A percentile compares a stretch with the other conserved stretches of the same genome.
Conservation (phyloP, 306 rosid genomes). For the Vigna hirtella region DNA sequence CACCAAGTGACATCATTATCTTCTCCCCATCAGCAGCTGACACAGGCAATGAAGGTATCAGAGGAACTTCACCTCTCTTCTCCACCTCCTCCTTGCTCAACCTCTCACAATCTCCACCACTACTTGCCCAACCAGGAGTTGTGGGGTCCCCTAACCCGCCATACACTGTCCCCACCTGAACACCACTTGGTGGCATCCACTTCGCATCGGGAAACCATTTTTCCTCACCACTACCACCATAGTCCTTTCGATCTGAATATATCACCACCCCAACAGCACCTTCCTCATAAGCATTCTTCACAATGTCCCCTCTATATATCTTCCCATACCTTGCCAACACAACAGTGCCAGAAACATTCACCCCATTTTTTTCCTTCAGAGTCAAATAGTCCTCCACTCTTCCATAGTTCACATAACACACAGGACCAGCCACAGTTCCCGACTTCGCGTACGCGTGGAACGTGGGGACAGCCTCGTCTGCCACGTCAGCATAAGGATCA, state of each 20-base stretch:
- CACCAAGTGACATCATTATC: constrained; percentile 62
- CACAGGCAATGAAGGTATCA: constrained; percentile 78
- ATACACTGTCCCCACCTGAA: constrained; percentile 71
- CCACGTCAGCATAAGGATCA: constrained; percentile 66
- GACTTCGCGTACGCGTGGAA: constrained; percentile 81
- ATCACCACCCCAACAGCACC: constrained; percentile 71
- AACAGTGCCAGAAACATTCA: constrained; percentile 56
- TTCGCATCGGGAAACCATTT: constrained; percentile 67
- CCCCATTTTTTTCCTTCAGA: constrained; percentile 51
- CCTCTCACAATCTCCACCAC: constrained; percentile 61
- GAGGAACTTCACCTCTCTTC: constrained; percentile 58
- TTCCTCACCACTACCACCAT: constrained; percentile 56
- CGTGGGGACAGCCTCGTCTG: constrained; percentile 56
- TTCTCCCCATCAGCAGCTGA: constrained; percentile 67
- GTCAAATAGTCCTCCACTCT: constrained; percentile 62
- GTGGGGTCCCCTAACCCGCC: constrained; percentile 69
- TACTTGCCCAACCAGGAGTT: constrained; percentile 80
- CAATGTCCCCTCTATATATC: constrained; percentile 72
- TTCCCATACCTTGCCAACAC: constrained; percentile 66
- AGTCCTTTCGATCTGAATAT: constrained; percentile 73
- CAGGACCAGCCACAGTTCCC: constrained; percentile 55
- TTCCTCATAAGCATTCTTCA: constrained; percentile 54
- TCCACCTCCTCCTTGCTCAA: constrained; percentile 56
- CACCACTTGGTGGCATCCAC: constrained; percentile 86
- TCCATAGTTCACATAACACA: constrained; percentile 68